These are phyloP conservation scores for Penicillium expansum DNA, from an alignment of 2,329 filamentous ascomycete species.

Conservation along the genomic window DNA sequence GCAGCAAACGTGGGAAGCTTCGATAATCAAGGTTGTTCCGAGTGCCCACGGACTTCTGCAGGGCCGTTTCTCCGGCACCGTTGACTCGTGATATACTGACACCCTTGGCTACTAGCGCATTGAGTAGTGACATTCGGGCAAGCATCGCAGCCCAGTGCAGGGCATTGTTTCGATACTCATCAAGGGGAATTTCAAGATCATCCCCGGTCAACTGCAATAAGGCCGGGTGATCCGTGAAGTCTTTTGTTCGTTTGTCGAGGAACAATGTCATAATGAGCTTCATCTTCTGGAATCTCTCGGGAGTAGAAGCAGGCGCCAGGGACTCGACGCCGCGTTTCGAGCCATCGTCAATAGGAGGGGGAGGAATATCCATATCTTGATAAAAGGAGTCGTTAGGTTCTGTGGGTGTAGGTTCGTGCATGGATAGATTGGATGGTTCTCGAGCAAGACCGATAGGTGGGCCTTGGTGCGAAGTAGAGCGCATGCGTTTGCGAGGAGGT, in stretches of 20 bases:
- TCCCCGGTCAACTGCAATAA: conserved; percentile 71
- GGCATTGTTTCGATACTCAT: conserved; percentile 79
- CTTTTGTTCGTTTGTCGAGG: conserved; percentile 67
- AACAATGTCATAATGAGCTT: conserved; percentile 80
- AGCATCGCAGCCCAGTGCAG: conserved; percentile 96
- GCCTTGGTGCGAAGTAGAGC: conserved; percentile 54
- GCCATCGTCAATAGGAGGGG: conserved; percentile 30
- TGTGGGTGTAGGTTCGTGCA: conserved; percentile 45
- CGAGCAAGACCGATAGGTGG: conserved; percentile 37
- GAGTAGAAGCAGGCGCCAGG: conserved; percentile 53
- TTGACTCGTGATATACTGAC: conserved; percentile 88
- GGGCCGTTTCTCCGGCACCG: conserved; percentile 80
- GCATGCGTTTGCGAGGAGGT: conserved; percentile 75
- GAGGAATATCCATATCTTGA: conserved; percentile 39
- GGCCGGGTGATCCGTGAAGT: conserved; percentile 72
- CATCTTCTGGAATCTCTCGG: conserved; percentile 75
- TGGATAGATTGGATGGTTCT: conserved; percentile 35
- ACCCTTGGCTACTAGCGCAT: conserved; percentile 76
- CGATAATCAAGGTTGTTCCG: conserved; percentile 91
- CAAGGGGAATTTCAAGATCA: conserved; percentile 90
- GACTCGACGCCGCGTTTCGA: conserved; percentile 39
- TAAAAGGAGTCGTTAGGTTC: conserved; percentile 50
- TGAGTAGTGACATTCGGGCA: conserved; percentile 76
- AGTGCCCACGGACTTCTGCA: conserved; percentile 89
- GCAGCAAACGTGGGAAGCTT: conserved; percentile 85